Base-by-base conservation (phyloP, 2,329 filamentous ascomycete species). In the Geoglossum cookeanum region DNA sequence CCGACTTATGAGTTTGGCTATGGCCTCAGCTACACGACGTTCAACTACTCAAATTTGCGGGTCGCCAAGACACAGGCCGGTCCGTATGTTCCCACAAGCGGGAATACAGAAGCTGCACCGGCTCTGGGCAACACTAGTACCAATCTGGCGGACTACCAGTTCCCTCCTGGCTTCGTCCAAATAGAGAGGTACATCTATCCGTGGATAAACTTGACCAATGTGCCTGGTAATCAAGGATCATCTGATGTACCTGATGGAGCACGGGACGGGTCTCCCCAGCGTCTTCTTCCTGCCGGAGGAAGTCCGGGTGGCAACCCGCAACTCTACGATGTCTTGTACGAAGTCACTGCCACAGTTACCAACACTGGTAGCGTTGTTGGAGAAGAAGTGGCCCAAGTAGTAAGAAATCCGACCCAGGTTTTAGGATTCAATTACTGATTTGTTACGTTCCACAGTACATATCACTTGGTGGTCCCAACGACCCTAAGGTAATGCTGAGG, bases 381-480 rank as follows among this genome's bases (percentile, higher is more conserved):
- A 39, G 71, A 75, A 29, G 77, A 79, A 61, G 75, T 79, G 51
- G 72, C 74, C 4, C 77, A 79, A 63, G 63, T 79, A 58, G 49
- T 53, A 33, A 37, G 49, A n/a, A 15, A 51, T 35, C 49, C 7
- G 2, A 4, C 15, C 49, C 1, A 64, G 63, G 66, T 63, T 48
- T 56, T 4, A 11, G 27, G 53, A 15, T 30, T 17, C 15, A 42
- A 4, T n/a, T 13, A 27, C 27, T 55, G n/a, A 45, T 27, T 39
- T 53, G 1, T 11, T n/a, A 4, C 8, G 9, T n/a, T 17, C n/a
- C 17, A 37, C 15, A 53, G 49, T 91, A 97, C 69, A 66, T 97
- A 57, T 81, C 78, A 33, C 84, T 94, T 1, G 91, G 90, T 55
- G 89, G 87, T 0, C 77, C 84, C 0, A 76, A 83, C 42, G 85